Evolutionary conservation across 495 filamentous ascomycete species (phyloP).

Genomic region (Tuber melanosporum): DNA sequence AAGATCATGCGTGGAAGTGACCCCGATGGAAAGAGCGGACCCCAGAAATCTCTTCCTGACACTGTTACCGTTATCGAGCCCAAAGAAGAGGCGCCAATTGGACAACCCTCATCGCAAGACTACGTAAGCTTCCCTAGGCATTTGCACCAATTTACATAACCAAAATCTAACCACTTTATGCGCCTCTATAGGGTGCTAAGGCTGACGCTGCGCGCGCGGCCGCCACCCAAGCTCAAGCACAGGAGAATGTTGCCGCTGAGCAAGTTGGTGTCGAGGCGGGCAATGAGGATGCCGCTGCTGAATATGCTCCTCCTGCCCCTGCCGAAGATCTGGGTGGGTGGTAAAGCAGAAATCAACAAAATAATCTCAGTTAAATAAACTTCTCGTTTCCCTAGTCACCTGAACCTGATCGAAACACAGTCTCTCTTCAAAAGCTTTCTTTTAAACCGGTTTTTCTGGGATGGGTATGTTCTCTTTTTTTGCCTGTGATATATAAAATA

Average conservation of each 20-base stretch:
- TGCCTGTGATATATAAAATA: neutral
- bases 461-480: neutral
- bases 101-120: slow-evolving; percentile 92
- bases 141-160: neutral
- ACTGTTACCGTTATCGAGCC: slow-evolving; percentile 99
- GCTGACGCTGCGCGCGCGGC: slow-evolving; percentile 67
- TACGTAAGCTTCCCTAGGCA: slow-evolving; percentile 56
- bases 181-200: slow-evolving; percentile 36
- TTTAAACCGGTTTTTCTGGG: neutral
- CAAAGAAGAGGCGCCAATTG: slow-evolving; percentile 93
- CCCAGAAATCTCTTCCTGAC: slow-evolving; percentile 93
- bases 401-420: neutral
- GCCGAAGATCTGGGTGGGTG: slow-evolving; percentile 10
- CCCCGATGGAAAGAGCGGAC: slow-evolving; percentile 97
- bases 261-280: slow-evolving; percentile 44
- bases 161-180: slow-evolving; percentile 14
- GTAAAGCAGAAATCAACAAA: slow-evolving; percentile 22
- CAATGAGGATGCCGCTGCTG: slow-evolving; percentile 21
- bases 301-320: slow-evolving; percentile 6
- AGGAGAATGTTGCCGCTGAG: slow-evolving; percentile 52
- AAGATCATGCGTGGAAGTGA: slow-evolving; percentile 99
- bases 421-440: neutral
- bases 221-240: slow-evolving; percentile 64
- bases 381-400: neutral
- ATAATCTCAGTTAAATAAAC: slow-evolving; percentile 25